Conservation (phyloP, 2,329 filamentous ascomycete species). For the Talaromyces marneffei region DNA sequence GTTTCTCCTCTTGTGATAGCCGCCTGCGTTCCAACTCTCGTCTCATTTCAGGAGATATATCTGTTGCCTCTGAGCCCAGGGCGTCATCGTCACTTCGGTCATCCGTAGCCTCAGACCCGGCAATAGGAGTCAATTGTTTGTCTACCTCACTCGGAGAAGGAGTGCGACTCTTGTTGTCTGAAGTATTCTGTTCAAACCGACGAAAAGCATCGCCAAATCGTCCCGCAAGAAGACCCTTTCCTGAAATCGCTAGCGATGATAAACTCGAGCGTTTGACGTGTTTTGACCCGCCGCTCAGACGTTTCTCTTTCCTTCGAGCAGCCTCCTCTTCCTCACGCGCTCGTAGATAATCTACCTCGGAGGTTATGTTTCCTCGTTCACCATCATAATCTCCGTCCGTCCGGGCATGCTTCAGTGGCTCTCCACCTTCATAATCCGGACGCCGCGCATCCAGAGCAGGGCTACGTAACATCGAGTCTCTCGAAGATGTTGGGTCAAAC, state of each 20-base stretch:
- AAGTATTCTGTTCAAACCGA: constrained; percentile 65
- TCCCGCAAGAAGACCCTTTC: constrained; percentile 76
- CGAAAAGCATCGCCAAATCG: constrained; percentile 93
- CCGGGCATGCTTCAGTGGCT: constrained; percentile 29
- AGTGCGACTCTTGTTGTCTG: constrained; percentile 28
- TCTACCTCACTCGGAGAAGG: constrained; percentile 42
- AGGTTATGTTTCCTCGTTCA: constrained; percentile 57
- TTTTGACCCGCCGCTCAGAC: constrained; percentile 49
- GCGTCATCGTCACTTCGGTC: constrained; percentile 64
- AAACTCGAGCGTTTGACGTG: constrained; percentile 69
- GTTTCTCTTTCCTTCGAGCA: constrained; percentile 51
- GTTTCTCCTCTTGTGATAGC: constrained; percentile 79
- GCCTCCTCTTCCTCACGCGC: constrained; percentile 63
- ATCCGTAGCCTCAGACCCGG: constrained; percentile 68
- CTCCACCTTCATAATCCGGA: constrained; percentile 32
- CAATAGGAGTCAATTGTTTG: constrained; percentile 59
- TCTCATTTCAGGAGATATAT: constrained; percentile 78
- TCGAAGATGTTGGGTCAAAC: constrained; percentile 62
- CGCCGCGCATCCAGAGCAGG: constrained; percentile 32
- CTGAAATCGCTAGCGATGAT: constrained; percentile 60
- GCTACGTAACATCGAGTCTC: constrained; percentile 63
- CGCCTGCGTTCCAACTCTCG: constrained; percentile 80
- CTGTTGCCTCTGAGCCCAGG: constrained; percentile 59
- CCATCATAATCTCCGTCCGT: constrained; percentile 31
- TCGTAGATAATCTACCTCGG: constrained; percentile 76